Evolutionary conservation across 441 rosid genomes (phyloP), one percentile per base, ranked within the genome.

Genomic region (Mallotus repandus): DNA sequence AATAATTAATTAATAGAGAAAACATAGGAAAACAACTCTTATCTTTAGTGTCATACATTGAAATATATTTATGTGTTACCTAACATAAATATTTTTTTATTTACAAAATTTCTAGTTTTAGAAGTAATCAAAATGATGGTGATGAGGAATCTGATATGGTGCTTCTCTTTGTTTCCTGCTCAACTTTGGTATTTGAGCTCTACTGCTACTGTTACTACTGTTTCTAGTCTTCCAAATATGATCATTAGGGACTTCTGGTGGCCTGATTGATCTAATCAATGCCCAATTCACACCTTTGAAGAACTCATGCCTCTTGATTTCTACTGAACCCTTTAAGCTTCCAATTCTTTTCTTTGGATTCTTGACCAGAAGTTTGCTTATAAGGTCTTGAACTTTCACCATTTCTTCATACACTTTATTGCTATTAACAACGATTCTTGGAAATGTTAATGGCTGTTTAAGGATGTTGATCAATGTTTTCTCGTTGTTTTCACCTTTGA

Each of bases 281-380:
- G 98, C 94, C 97, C 97, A 94, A 81, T 72, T 83, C 9, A 92
- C 85, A 10, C 94, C 97, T 68, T 64, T 77, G 75, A 94, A 94
- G 81, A 94, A 94, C 70, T 76, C 85, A 76, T 94, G 97, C 64
- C 85, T 85, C 82, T 88, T 94, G 80, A 94, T 79, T 72, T 90
- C 97, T 55, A 61, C 77, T 29, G 92, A 93, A 15, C 98, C 97
- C 9, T 89, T 76, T 52, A 78, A 54, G 78, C 77, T 86, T 22
- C 98, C 97, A 22, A 92, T 78, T 78, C 97, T 81, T 62, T 68
- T 87, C 71, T 67, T 77, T 21, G 97, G 97, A 62, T 92, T 96
- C 84, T 94, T 92, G 73, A 76, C 84, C 6, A 92, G 67, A 58
- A 94, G 77, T 73, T 88, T 83, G 54, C 84, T 68, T 62, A 94